These are phyloP conservation scores for Suillus decipiens DNA, from an alignment of 768 basidiomycete species.

Conservation along the genomic window DNA sequence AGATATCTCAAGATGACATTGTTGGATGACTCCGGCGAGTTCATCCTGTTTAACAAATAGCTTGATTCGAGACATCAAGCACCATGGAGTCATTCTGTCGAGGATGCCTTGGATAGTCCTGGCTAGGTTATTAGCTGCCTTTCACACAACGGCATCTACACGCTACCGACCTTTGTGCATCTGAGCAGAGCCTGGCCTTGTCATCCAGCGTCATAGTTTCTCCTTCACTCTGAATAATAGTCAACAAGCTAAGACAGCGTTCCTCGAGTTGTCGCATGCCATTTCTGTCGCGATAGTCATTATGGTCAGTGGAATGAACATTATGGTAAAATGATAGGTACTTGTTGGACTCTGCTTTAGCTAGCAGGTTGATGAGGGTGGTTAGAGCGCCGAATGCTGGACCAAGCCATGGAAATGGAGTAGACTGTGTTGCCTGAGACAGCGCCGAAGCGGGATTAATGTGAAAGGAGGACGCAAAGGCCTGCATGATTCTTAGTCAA, in stretches of 20 bases:
- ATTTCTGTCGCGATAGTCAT: slow-evolving; percentile 31
- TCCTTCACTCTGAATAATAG: slow-evolving; percentile 38
- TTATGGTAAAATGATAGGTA: slow-evolving; percentile 18
- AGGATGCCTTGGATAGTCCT: slow-evolving; percentile 41
- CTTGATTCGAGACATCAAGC: slow-evolving; percentile 38
- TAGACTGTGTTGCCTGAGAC: slow-evolving; percentile 39
- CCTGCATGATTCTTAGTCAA: background rate
- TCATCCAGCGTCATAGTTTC: slow-evolving; percentile 29
- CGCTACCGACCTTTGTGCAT: slow-evolving; percentile 35
- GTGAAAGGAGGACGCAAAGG: background rate
- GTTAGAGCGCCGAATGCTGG: slow-evolving; percentile 43
- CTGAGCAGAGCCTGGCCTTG: slow-evolving; percentile 33
- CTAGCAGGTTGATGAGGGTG: slow-evolving; percentile 47
- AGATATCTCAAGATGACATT: slow-evolving; percentile 45
- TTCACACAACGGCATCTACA: background rate
- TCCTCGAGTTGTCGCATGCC: slow-evolving; percentile 47
- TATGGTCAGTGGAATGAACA: background rate
- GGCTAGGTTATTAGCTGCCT: background rate
- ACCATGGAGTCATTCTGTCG: slow-evolving; percentile 45
- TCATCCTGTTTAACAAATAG: slow-evolving; percentile 49
- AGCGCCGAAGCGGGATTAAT: background rate
- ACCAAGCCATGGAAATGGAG: slow-evolving; percentile 48
- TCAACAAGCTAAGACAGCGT: slow-evolving; percentile 45
- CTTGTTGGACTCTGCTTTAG: slow-evolving; percentile 52
- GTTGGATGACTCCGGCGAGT: slow-evolving; percentile 45